Percentiles rank a stretch among this genome's conserved stretches.
Conservation (phyloP, 1,284 basidiomycete genomes). For the Tilletia indica region DNA sequence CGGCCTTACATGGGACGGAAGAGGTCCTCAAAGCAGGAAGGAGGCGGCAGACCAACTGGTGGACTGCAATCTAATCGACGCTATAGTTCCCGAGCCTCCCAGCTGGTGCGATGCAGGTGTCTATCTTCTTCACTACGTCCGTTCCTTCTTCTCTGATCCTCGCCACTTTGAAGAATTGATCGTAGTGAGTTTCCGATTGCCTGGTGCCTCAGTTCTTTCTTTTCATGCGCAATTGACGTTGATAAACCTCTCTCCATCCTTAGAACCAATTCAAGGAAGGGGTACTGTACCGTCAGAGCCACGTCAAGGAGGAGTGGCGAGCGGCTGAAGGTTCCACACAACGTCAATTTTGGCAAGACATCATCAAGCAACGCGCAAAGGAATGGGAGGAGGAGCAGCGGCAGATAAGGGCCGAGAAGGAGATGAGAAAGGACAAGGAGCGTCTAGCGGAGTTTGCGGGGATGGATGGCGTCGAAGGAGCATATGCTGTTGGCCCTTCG, state of each 20-base stretch:
- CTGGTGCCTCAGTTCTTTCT: background rate
- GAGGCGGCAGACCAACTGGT: slow-evolving; percentile 22
- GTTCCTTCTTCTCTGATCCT: slow-evolving; percentile 49
- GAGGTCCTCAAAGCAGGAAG: background rate
- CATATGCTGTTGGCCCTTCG: too few species aligned
- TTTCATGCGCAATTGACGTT: background rate
- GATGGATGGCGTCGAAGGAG: too few species aligned
- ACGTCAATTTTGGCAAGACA: slow-evolving; percentile 26
- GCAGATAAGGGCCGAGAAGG: background rate
- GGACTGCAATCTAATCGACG: slow-evolving; percentile 31
- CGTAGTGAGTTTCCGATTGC: background rate
- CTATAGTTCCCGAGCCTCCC: slow-evolving; percentile 66
- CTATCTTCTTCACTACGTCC: slow-evolving; percentile 50
- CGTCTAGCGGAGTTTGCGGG: too few species aligned
- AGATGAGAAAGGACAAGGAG: background rate
- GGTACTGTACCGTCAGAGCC: background rate
- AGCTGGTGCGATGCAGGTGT: slow-evolving; percentile 81
- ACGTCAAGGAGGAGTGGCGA: slow-evolving; percentile 25
- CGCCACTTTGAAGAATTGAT: slow-evolving; percentile 20
- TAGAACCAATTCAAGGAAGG: background rate
- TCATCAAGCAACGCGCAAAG: slow-evolving; percentile 25
- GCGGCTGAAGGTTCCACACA: slow-evolving; percentile 29
- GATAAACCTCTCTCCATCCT: background rate
- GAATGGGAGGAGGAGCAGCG: slow-evolving; percentile 23
- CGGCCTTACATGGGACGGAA: background rate